Evolutionary conservation across 2,329 filamentous ascomycete genomes (phyloP).

Genomic region (Aspergillus fumigatiaffinis): DNA sequence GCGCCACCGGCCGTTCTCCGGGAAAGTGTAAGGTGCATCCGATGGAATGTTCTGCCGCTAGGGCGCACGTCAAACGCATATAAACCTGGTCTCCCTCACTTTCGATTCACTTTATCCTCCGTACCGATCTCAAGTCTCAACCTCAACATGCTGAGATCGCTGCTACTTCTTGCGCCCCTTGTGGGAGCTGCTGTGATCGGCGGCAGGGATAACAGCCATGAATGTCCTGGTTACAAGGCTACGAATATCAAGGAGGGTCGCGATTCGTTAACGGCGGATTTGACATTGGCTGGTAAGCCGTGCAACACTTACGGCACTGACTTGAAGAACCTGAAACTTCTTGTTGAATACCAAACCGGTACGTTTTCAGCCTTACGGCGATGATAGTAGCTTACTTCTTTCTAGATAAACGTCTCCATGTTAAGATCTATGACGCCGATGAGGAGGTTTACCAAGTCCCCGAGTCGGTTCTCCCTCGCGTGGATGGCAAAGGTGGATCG

Average conservation of each 20-base stretch:
- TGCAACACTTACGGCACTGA: constrained; percentile 61
- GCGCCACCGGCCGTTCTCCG: not conserved
- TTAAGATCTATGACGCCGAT: constrained; percentile 68
- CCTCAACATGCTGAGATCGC: constrained; percentile 22
- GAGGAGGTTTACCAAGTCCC: constrained; percentile 72
- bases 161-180: constrained; percentile 25
- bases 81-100: constrained; percentile 1
- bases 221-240: constrained; percentile 39
- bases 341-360: constrained; percentile 61
- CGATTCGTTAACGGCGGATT: constrained; percentile 61
- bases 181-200: constrained; percentile 25
- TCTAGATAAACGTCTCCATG: constrained; percentile 64
- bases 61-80: not conserved
- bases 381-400: not conserved
- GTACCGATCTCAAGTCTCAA: not conserved
- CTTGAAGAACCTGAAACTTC: constrained; percentile 52
- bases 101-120: not conserved
- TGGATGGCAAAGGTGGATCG: constrained; percentile 41
- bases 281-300: constrained; percentile 63
- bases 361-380: constrained; percentile 2
- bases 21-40: not conserved
- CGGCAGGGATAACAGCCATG: constrained; percentile 9
- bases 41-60: not conserved
- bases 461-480: constrained; percentile 62
- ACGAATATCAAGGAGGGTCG: constrained; percentile 30